phyloP scores from a whole-genome alignment of 1,139 yeast genomes.

The Spathaspora sp. region DNA sequence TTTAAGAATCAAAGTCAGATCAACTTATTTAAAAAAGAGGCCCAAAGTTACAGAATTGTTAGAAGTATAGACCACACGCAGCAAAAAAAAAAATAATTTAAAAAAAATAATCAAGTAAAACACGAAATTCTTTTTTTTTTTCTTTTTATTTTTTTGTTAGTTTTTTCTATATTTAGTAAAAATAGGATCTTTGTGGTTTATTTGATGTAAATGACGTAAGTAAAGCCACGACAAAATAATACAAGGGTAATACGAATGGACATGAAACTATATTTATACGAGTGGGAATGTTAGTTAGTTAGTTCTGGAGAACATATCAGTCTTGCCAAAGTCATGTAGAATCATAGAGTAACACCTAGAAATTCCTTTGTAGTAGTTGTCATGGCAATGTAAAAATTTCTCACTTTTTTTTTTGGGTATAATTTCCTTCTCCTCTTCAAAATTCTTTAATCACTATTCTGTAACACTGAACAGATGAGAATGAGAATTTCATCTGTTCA shows the following conservation, averaged over 20 bases:
- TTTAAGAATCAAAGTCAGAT: background rate
- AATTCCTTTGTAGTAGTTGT: background rate
- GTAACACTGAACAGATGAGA: no score
- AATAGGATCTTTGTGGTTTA: constrained; percentile 1
- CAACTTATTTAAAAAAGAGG: background rate
- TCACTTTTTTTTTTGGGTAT: background rate
- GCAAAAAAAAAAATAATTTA: background rate
- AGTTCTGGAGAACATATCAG: no score
- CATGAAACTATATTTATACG: background rate
- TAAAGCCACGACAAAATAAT: background rate
- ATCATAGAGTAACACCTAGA: no score
- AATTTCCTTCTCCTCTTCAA: background rate
- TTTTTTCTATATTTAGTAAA: constrained; percentile 1
- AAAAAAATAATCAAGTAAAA: background rate
- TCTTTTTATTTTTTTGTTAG: background rate
- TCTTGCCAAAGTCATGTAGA: no score
- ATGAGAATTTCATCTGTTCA: background rate
- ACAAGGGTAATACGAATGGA: background rate
- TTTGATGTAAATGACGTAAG: background rate
- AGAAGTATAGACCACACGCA: background rate
- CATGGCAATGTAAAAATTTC: background rate
- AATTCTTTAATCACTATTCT: background rate
- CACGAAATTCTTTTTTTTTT: background rate
- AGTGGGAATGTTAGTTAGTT: background rate
- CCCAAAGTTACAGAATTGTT: background rate